Evolutionary conservation across 352 stramenopile species (phyloP), one percentile per base, ranked within the genome.

Genomic region (Globisporangium solare): DNA sequence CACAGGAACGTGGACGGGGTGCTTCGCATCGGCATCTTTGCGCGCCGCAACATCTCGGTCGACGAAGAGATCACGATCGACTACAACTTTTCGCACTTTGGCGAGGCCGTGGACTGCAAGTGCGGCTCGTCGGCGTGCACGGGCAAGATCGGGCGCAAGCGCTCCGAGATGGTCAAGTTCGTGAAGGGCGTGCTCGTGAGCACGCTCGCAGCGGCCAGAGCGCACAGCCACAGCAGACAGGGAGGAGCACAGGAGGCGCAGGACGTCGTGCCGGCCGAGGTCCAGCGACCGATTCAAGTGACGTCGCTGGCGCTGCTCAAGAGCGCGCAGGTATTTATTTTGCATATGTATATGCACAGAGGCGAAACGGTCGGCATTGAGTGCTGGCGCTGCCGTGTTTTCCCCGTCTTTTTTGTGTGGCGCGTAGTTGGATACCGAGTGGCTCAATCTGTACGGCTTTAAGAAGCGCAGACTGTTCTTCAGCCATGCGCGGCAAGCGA

Each of bases 81-180:
- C 59, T 93, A 93, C 68, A 88, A 93, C 60, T 89, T 93, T 60
- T 87, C 76, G 17, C 79, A 93, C 66, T 90, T 93, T 55, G 83
- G 83, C 37, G 83, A 88, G 41, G 72, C 73, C 42, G 80, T 88
- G 14, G 68, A 85, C 48, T 93, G 83, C 60, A 86, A 88, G 64
- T 93, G 83, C 58, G 83, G 83, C 51, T 82, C 80, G 0, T 74
- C 75, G 12, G 68, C 75, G 35, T 93, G 83, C 57, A 88, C 76
- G 31, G 83, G 83, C 39, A 85, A 86, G 50, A 86, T 92, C 58
- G 82, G 82, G 8, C 68, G 77, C 57, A 92, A 89, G 65, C 75
- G 75, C n/a, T 78, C 77, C 15, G 70, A 83, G 55, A 46, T 35
- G 27, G 27, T 61, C 20, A 54, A 67, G 54, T n/a, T 57, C 56